Evolutionary conservation across 1,284 basidiomycete species (phyloP), one percentile per base, ranked within the genome.

Genomic region (Ceratobasidium papillatum): DNA sequence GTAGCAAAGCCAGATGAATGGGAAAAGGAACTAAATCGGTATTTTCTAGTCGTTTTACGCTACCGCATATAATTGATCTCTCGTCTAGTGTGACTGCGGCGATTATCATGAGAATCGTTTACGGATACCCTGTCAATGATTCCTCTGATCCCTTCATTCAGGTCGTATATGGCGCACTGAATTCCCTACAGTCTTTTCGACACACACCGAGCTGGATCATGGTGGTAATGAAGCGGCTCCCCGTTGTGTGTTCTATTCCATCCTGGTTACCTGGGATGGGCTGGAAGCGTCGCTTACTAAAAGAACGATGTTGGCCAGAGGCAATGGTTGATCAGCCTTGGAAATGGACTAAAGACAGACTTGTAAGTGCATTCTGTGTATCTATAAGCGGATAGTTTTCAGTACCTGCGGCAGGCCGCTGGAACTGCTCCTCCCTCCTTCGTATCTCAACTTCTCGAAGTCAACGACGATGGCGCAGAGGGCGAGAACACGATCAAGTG

Each of bases 261-360:
- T 43, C 52, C 9, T 75, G 75, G 75, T 19, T 75, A 17, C 75
- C 75, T 9, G 68, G 75, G 9, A 72, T 72, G 61, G 19, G 45
- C 4, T 75, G 71, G 47, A 75, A 75, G 45, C 45, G 32, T 5
- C 19, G 63, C 19, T 34, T 25, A 8, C 17, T 58, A 22, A 32
- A 56, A n/a, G 43, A 41, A 19, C 32, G 38, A 14, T 12, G 45
- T 14, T 54, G 51, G 34, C 14, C 25, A 3, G 7, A 41, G 1
- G 43, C 36, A 3, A 69, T 58, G 66, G 38, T 12, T 36, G 47
- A 45, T 2, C 12, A 8, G 22, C 66, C 66, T 1, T 69, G 32
- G 34, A 14, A 69, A 2, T 69, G 66, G 66, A 45, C 66, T 11
- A 56, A n/a, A 5, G 30, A 58, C 3, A 3, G 45, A n/a, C 9